phyloP scores from a whole-genome alignment of 805 yeast species.

The Wickerhamomyces mucosus region DNA sequence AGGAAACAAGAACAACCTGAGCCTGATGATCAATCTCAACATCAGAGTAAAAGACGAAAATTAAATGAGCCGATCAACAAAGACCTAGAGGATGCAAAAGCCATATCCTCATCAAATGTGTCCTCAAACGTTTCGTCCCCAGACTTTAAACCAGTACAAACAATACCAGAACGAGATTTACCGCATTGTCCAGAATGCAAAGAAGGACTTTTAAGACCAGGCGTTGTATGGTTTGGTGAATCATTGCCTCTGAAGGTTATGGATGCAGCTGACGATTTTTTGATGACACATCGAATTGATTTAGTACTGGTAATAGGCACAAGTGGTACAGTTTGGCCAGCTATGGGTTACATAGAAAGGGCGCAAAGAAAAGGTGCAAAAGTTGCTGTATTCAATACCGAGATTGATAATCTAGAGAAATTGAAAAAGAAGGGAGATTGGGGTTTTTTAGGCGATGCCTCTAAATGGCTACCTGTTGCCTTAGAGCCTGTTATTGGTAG shows the following conservation, averaged over 20 bases:
- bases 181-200: slow-evolving; percentile 75
- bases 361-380: slow-evolving; percentile 66
- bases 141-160: slow-evolving; percentile 37
- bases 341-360: slow-evolving; percentile 81
- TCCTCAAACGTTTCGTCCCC: no score
- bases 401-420: slow-evolving; percentile 37
- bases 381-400: slow-evolving; percentile 78
- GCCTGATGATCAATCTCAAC: slow-evolving; percentile 4
- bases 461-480: slow-evolving; percentile 57
- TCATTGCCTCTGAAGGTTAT: slow-evolving; percentile 57
- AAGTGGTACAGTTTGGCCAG: slow-evolving; percentile 83
- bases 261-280: slow-evolving; percentile 61
- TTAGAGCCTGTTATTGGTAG: slow-evolving; percentile 40
- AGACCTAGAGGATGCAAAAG: slow-evolving; percentile 3
- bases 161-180: slow-evolving; percentile 39
- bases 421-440: slow-evolving; percentile 38
- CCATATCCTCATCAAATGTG: slow-evolving; percentile 8
- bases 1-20: slow-evolving; percentile 2
- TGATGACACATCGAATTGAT: slow-evolving; percentile 47
- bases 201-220: slow-evolving; percentile 68
- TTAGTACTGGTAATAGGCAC: slow-evolving; percentile 79
- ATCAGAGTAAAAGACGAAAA: slow-evolving; percentile 4
- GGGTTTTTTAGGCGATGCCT: slow-evolving; percentile 79
- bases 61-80: slow-evolving; percentile 2
- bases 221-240: slow-evolving; percentile 96